Evolutionary conservation across 768 basidiomycete genomes (phyloP).

Genomic region (Tephrocybe sp.): DNA sequence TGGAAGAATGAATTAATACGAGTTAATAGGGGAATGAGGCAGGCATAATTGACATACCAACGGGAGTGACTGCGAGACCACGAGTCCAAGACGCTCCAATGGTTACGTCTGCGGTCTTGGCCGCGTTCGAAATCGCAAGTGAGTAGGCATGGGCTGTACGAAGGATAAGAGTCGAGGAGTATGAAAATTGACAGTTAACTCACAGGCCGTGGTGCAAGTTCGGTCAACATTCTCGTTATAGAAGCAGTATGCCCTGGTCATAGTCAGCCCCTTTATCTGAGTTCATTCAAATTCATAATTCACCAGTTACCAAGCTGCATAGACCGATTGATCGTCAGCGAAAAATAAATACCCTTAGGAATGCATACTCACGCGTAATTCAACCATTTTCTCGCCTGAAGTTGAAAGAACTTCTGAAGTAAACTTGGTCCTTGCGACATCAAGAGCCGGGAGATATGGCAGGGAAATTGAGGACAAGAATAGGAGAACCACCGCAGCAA

Average conservation of each 20-base stretch:
- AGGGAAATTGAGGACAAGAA: conserved; percentile 71
- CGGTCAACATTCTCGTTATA: conserved; percentile 40
- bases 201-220: conserved; percentile 49
- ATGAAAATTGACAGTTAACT: conserved; percentile 9
- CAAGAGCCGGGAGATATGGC: conserved; percentile 64
- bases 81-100: conserved; percentile 65
- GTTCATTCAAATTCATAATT: conserved; percentile 8
- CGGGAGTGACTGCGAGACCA: conserved; percentile 72
- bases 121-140: conserved; percentile 36
- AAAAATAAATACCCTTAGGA: background rate
- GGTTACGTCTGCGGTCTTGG: conserved; percentile 32
- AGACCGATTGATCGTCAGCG: conserved; percentile 31
- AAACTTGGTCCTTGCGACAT: conserved; percentile 61
- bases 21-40: background rate
- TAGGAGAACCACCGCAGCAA: conserved; percentile 61
- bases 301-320: conserved; percentile 72
- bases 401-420: conserved; percentile 24
- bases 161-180: background rate
- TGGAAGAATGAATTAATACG: conserved; percentile 16
- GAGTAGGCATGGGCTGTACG: conserved; percentile 54
- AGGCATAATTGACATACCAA: conserved; percentile 46
- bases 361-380: conserved; percentile 51
- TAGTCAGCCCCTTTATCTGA: background rate
- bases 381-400: conserved; percentile 28
- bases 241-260: conserved; percentile 60